Base-by-base conservation (phyloP, 805 yeast genomes). In the Metschnikowia peoriensis region DNA sequence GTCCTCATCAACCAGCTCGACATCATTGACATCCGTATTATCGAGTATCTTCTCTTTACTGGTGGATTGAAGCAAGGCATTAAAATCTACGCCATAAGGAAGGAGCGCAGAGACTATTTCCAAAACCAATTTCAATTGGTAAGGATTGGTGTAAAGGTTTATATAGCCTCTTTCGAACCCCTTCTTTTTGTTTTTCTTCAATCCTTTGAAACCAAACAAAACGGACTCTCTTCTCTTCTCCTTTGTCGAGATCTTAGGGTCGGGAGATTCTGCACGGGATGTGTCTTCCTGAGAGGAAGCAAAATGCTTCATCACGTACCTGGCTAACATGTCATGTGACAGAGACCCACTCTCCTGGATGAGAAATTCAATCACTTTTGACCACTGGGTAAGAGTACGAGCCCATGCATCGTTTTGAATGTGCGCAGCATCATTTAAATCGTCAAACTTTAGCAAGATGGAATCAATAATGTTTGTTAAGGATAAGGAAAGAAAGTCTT, bases 261-360 rank as follows among this genome's bases (percentile, higher is more conserved):
- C 50, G 2, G 50, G 51, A 2, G 51, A 40, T 6, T 38, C 56
- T 9, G 40, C 28, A 8, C 46, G 47, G 7, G 44, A 22, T 1
- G 42, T 16, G 3, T 47, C 52, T 9, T 46, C 56, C 15, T 45
- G 48, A 2, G 55, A 44, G 3, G 54, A 34, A 10, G 62, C 63
- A 49, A 73, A 71, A 46, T 67, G 70, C 12, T 60, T 48, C 41
- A 67, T 64, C 5, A 73, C 58, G 52, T 66, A 73, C 4, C 57
- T 60, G 7, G 71, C 58, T 44, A 75, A 60, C 7, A 69, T 67
- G 48, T 75, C 78, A 53, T 74, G 75, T 32, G 69, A 62, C 29
- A 59, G 63, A 8, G 72, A 60, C 2, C 79, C 79, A 35, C 69
- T 51, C 59, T 75, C 79, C 16, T 61, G 61, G 14, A 74, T 58